phyloP scores from a whole-genome alignment of 192 early-diverging fungal genomes.

The Coemansia aciculifera region DNA sequence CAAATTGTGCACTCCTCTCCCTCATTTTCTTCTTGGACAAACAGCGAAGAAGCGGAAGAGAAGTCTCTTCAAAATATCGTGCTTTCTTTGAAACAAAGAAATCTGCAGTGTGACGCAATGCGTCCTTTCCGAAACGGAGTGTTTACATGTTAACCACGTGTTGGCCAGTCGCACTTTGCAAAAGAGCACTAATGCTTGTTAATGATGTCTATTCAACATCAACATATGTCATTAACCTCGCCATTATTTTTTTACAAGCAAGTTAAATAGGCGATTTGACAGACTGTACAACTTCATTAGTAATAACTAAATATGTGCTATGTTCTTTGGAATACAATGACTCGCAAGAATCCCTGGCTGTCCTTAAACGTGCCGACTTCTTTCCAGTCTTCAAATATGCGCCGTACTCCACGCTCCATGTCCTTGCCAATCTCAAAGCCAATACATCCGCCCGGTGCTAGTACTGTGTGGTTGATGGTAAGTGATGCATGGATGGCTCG shows the following conservation, averaged over 20 bases:
- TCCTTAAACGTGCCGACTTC: constrained; percentile 51
- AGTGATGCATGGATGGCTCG: constrained; percentile 40
- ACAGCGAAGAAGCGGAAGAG: background rate
- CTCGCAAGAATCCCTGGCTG: constrained; percentile 59
- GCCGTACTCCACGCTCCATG: constrained; percentile 57
- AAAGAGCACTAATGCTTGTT: no score
- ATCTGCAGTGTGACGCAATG: no score
- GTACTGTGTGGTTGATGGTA: constrained; percentile 22
- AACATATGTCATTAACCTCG: no score
- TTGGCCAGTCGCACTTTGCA: no score
- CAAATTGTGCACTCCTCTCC: background rate
- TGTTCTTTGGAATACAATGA: constrained; percentile 55
- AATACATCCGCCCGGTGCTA: constrained; percentile 37
- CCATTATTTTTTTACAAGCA: background rate
- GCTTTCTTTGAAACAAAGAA: no score
- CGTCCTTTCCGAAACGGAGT: no score
- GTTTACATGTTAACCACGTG: no score
- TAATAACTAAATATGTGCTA: background rate
- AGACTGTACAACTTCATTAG: background rate
- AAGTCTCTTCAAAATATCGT: background rate
- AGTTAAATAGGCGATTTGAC: background rate
- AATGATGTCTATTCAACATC: no score
- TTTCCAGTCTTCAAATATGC: constrained; percentile 55
- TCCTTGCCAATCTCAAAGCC: constrained; percentile 63
- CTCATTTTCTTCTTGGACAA: background rate